A percentile compares a stretch with the other conserved stretches of the same genome.
These are phyloP conservation scores for Aspergillus novofumigatus DNA, from an alignment of 2,329 filamentous ascomycete genomes.

Conservation along the genomic window DNA sequence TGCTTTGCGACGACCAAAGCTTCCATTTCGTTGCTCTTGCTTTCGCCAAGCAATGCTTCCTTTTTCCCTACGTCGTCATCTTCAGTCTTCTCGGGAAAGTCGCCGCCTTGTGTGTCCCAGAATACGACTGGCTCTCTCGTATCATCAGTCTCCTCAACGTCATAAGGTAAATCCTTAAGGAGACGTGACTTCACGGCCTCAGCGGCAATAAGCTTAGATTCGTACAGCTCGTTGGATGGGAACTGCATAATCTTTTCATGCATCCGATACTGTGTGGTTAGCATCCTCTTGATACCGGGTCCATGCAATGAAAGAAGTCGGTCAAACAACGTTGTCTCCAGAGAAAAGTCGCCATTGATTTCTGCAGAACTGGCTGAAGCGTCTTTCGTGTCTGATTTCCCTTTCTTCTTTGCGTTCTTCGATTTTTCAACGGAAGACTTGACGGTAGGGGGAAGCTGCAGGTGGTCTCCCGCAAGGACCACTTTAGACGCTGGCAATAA, in stretches of 20 bases:
- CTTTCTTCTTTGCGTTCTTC: conserved; percentile 46
- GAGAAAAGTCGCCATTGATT: conserved; percentile 51
- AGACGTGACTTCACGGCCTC: conserved; percentile 71
- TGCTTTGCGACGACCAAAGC: conserved; percentile 75
- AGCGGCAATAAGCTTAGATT: conserved; percentile 73
- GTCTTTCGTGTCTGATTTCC: conserved; percentile 28
- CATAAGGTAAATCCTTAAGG: conserved; percentile 72
- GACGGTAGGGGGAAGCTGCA: conserved; percentile 91
- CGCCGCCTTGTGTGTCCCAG: conserved; percentile 92
- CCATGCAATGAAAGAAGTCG: conserved; percentile 79
- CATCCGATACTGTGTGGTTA: conserved; percentile 98
- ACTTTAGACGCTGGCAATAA: conserved; percentile 75
- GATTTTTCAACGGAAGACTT: conserved; percentile 60
- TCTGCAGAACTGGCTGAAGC: conserved; percentile 37
- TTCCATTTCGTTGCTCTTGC: conserved; percentile 91
- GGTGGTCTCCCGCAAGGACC: conserved; percentile 87
- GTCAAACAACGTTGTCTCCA: conserved; percentile 93
- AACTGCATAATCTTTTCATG: conserved; percentile 94
- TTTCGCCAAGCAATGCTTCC: conserved; percentile 59
- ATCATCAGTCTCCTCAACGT: conserved; percentile 75
- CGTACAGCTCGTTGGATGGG: conserved; percentile 84
- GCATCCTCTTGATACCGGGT: conserved; percentile 79
- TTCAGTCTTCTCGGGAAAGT: conserved; percentile 79
- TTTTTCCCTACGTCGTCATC: conserved; percentile 60
- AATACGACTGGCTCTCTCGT: conserved; percentile 85